Base-by-base conservation (phyloP, 139 green algal species). In the Nannochloris sp. region DNA sequence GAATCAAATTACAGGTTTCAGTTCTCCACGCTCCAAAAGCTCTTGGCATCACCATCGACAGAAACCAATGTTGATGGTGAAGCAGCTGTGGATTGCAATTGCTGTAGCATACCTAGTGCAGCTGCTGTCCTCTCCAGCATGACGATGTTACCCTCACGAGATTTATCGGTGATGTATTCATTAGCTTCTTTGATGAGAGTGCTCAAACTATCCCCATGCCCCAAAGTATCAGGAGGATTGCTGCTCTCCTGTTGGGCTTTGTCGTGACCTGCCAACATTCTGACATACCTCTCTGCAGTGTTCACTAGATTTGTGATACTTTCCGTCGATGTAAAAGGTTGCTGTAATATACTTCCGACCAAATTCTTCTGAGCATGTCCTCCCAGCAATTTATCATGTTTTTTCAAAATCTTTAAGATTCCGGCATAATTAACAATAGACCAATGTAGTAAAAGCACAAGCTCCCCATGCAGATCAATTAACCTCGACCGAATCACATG, bases 341-440 rank as follows among this genome's bases (percentile, higher is more conserved):
- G 85, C 50, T 84, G 70, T 62, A 91, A 66, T 20, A 89, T 67
- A 53, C 82, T 88, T 30, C 73, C 68, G 3, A 90, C 67, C 62
- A 82, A 87, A 2, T 80, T 74, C 28, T 72, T 71, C 4, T 82
- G 56, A 49, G 87, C 76, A 66, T 83, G 61, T 56, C 84, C 49
- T 16, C 84, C 82, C 2, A 83, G 79, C 25, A 79, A 71, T 75
- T 92, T 92, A 61, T 87, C 72, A 60, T 94, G 87, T 71, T 94
- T 94, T 63, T 94, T 94, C 29, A 94, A 68, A 62, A 94, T 94
- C 72, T 94, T 94, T n/a, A 85, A 74, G 12, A 94, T 67, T 1
- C 76, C 87, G 3, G 78, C 73, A 57, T 88, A 90, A 61, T 90
- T 90, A 23, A 92, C 70, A 55, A 89, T 62, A 43, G 48, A 70